phyloP scores from a whole-genome alignment of 2,329 filamentous ascomycete genomes.

The Exophiala phaeomuriformis region DNA sequence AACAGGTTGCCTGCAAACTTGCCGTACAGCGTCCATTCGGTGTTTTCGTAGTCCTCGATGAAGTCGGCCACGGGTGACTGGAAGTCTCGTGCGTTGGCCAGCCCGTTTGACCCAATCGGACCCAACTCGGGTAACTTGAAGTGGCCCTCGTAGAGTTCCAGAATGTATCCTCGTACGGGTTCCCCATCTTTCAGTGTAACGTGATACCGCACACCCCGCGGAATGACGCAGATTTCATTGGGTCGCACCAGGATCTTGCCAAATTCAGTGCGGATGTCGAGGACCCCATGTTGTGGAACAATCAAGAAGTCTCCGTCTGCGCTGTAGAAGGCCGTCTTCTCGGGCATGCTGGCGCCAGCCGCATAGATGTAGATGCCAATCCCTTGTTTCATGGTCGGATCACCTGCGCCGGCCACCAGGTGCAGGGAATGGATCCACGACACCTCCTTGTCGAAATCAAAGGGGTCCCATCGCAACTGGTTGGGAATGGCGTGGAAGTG shows the following conservation, averaged over 20 bases:
- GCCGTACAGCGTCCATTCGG: slow-evolving; percentile 50
- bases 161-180: slow-evolving; percentile 63
- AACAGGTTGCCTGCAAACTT: slow-evolving; percentile 65
- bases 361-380: slow-evolving; percentile 75
- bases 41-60: slow-evolving; percentile 49
- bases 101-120: slow-evolving; percentile 64
- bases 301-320: slow-evolving; percentile 74
- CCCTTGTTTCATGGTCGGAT: slow-evolving; percentile 70
- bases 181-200: slow-evolving; percentile 57
- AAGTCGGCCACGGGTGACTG: slow-evolving; percentile 64
- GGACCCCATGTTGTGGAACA: slow-evolving; percentile 63
- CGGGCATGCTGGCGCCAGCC: slow-evolving; percentile 68
- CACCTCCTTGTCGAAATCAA: slow-evolving; percentile 60
- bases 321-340: slow-evolving; percentile 72
- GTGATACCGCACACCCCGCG: slow-evolving; percentile 65
- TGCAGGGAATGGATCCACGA: slow-evolving; percentile 64
- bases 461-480: slow-evolving; percentile 72
- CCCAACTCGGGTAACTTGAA: slow-evolving; percentile 65
- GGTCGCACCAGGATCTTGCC: slow-evolving; percentile 68
- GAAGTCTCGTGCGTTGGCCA: slow-evolving; percentile 71
- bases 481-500: slow-evolving; percentile 70
- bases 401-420: slow-evolving; percentile 69
- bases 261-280: slow-evolving; percentile 72
- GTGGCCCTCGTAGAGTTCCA: slow-evolving; percentile 67
- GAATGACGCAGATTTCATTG: slow-evolving; percentile 70